A percentile compares a stretch with the other conserved stretches of the same genome.
These are phyloP conservation scores for Fallopia convolvulus DNA, from an alignment of 148 eudicot genomes.

Conservation along the genomic window DNA sequence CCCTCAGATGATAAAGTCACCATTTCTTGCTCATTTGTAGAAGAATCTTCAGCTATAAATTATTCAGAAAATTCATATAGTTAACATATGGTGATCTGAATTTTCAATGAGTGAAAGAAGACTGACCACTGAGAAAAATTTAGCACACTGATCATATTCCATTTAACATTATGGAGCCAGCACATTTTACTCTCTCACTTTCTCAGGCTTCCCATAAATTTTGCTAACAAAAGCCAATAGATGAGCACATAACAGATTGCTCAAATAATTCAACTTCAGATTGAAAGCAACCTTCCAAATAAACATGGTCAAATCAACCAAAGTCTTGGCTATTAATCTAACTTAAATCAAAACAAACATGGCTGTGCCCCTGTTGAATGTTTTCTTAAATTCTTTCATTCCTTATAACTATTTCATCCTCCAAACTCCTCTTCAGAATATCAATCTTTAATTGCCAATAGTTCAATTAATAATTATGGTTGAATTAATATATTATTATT, in stretches of 20 bases:
- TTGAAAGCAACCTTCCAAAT: background rate
- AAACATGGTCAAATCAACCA: background rate
- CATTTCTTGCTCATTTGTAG: conserved; percentile 42
- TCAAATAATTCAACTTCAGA: background rate
- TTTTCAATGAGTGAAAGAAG: background rate
- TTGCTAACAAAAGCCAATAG: background rate
- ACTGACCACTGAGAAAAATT: background rate
- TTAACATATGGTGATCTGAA: background rate
- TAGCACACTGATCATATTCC: background rate
- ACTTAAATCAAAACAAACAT: background rate
- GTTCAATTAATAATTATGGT: background rate
- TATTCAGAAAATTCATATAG: background rate
- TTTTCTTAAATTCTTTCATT: background rate
- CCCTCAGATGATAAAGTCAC: conserved; percentile 37
- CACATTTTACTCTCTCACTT: background rate
- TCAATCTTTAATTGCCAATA: background rate
- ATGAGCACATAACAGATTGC: background rate
- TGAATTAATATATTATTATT: background rate
- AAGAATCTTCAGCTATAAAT: conserved; percentile 16
- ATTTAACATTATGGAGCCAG: background rate
- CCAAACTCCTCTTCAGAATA: background rate
- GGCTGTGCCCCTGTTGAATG: background rate
- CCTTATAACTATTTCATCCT: background rate
- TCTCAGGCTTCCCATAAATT: background rate
- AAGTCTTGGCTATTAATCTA: background rate